phyloP scores from a whole-genome alignment of 1,284 basidiomycete species.

The Pseudozyma flocculosa region DNA sequence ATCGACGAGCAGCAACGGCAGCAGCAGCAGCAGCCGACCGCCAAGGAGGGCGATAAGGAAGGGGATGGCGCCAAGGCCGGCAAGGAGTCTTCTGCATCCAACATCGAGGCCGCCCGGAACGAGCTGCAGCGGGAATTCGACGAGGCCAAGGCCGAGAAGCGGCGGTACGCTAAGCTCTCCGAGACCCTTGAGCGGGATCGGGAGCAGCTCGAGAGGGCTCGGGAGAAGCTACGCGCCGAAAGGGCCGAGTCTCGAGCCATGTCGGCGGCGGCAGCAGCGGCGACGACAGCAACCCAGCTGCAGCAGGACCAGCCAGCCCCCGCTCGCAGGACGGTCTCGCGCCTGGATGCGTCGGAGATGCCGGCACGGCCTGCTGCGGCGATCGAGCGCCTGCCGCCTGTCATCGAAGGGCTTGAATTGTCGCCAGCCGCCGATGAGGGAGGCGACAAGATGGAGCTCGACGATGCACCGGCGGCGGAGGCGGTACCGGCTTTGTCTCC shows the following conservation, averaged over 20 bases:
- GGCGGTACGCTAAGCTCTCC: not conserved
- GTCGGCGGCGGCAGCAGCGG: not conserved
- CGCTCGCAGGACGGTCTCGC: no score
- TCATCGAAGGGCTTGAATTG: no score
- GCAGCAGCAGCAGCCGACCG: not conserved
- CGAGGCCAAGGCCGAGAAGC: constrained; percentile 6
- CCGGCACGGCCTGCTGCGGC: no score
- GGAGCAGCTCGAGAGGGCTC: constrained; percentile 5
- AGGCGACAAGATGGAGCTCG: constrained; percentile 3
- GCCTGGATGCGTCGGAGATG: no score
- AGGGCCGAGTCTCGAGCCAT: constrained; percentile 7
- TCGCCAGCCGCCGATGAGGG: not conserved
- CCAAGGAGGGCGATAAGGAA: not conserved
- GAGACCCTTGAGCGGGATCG: constrained; percentile 6
- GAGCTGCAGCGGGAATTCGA: no score
- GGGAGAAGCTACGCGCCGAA: constrained; percentile 17
- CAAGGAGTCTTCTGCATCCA: no score
- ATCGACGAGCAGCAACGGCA: constrained; percentile 15
- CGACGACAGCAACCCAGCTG: constrained; percentile 13
- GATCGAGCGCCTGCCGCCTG: no score
- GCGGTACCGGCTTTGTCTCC: constrained; percentile 5
- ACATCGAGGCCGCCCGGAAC: no score
- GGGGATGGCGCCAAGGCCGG: no score
- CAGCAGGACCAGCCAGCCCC: constrained; percentile 6
- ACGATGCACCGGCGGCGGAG: constrained; percentile 4